A percentile compares a stretch with the other conserved stretches of the same genome.
Evolutionary conservation across 2,329 filamentous ascomycete species (phyloP).

Genomic region (Diplocarpon rosae): DNA sequence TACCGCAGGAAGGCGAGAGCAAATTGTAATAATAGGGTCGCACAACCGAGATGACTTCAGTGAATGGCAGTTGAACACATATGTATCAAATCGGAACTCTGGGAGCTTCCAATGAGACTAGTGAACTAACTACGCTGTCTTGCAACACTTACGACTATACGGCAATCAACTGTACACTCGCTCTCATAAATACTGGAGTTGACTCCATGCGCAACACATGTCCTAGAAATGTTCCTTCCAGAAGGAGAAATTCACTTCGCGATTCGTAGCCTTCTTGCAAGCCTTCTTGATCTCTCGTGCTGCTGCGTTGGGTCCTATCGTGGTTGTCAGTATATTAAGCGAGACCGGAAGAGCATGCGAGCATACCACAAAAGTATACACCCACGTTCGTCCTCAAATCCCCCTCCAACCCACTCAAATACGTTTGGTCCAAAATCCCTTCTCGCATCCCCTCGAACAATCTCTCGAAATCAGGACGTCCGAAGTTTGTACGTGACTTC

Average conservation of each 20-base stretch:
- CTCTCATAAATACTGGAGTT: neutral
- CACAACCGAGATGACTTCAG: neutral
- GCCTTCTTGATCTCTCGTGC: conserved; percentile 80
- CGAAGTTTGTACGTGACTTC: conserved; percentile 84
- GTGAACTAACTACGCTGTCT: conserved; percentile 2
- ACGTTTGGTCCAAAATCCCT: conserved; percentile 75
- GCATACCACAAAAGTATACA: conserved; percentile 93
- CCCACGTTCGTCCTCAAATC: conserved; percentile 75
- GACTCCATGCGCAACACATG: neutral
- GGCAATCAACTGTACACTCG: conserved; percentile 5
- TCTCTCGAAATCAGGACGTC: conserved; percentile 76
- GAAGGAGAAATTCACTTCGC: conserved; percentile 86
- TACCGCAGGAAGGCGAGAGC: conserved; percentile 55
- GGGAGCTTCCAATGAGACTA: neutral
- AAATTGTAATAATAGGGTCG: conserved; percentile 34
- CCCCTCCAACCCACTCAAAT: conserved; percentile 71
- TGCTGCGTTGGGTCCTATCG: conserved; percentile 30
- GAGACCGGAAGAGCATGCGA: neutral
- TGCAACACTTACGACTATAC: conserved; percentile 6
- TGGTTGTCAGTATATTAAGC: conserved; percentile 6
- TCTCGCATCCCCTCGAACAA: conserved; percentile 79
- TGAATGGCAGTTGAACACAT: neutral
- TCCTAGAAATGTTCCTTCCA: conserved; percentile 89
- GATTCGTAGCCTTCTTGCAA: conserved; percentile 58
- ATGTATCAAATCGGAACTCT: too few relatives aligned